Conservation (phyloP, 106 monocot genomes). For the Hemerocallis citrina region DNA sequence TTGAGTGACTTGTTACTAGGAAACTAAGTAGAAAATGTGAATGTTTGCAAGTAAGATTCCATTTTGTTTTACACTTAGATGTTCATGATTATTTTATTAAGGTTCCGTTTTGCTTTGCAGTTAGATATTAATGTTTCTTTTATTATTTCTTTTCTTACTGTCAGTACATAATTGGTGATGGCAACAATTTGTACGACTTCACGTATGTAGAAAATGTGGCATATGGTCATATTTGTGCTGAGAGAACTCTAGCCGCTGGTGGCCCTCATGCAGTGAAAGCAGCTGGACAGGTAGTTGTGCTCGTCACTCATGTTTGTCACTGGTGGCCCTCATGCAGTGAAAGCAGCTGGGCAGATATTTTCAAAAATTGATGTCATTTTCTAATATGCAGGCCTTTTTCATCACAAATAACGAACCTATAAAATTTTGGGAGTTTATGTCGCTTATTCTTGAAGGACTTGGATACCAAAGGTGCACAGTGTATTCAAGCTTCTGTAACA, state of each 20-base stretch:
- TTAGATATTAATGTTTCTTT: not conserved
- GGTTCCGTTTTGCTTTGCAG: not conserved
- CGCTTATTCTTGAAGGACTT: constrained; percentile 83
- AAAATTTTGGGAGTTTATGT: constrained; percentile 97
- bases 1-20: no score
- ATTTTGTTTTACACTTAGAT: no score
- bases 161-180: constrained; percentile 92
- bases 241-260: constrained; percentile 65
- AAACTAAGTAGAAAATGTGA: no score
- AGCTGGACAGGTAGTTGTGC: constrained; percentile 49
- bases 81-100: no score
- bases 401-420: constrained; percentile 95
- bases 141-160: not conserved
- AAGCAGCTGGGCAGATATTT: no score
- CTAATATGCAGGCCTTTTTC: constrained; percentile 65
- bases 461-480: constrained; percentile 78
- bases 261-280: constrained; percentile 35
- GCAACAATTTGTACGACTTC: constrained; percentile 90
- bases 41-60: no score
- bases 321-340: no score
- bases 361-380: no score
- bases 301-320: not conserved
- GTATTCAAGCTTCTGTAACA: not conserved
- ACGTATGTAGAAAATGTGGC: constrained; percentile 99
- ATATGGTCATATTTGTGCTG: constrained; percentile 96